phyloP scores from a whole-genome alignment of 1,139 yeast species.

The Yamadazyma conglobata region DNA sequence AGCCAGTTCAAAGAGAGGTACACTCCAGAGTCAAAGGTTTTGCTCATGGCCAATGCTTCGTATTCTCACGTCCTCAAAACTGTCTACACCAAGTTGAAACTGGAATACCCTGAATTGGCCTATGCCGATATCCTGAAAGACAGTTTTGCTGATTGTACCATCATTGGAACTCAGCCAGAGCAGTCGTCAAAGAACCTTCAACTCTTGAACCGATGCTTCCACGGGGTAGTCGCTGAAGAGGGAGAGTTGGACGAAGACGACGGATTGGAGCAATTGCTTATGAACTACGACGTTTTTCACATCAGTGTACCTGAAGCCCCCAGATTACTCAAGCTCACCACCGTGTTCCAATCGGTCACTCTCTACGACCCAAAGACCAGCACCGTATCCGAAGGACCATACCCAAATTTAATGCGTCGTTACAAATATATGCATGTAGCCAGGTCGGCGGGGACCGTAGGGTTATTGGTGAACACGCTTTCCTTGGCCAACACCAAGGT shows the following conservation, averaged over 20 bases:
- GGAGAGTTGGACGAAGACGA: too few species aligned
- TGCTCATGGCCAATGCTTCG: constrained; percentile 70
- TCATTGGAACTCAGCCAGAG: constrained; percentile 40
- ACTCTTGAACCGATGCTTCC: constrained; percentile 26
- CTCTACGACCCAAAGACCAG: constrained; percentile 40
- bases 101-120: constrained; percentile 40
- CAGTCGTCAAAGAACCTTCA: constrained; percentile 4
- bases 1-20: constrained; percentile 37
- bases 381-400: constrained; percentile 50
- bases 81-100: constrained; percentile 31
- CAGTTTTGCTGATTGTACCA: constrained; percentile 24
- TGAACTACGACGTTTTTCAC: constrained; percentile 58
- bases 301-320: constrained; percentile 77
- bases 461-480: constrained; percentile 84
- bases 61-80: constrained; percentile 40
- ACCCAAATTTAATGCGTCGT: constrained; percentile 75
- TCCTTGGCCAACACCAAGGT: constrained; percentile 69
- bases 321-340: constrained; percentile 67
- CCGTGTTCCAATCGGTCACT: constrained; percentile 57
- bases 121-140: constrained; percentile 39
- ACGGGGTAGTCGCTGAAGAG: constrained; percentile 15
- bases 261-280: constrained; percentile 22
- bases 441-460: constrained; percentile 86
- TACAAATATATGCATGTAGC: constrained; percentile 86
- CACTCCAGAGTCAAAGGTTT: constrained; percentile 31